These are phyloP conservation scores for Fusarium temperatum DNA, from an alignment of 2,329 filamentous ascomycete species.

Conservation along the genomic window DNA sequence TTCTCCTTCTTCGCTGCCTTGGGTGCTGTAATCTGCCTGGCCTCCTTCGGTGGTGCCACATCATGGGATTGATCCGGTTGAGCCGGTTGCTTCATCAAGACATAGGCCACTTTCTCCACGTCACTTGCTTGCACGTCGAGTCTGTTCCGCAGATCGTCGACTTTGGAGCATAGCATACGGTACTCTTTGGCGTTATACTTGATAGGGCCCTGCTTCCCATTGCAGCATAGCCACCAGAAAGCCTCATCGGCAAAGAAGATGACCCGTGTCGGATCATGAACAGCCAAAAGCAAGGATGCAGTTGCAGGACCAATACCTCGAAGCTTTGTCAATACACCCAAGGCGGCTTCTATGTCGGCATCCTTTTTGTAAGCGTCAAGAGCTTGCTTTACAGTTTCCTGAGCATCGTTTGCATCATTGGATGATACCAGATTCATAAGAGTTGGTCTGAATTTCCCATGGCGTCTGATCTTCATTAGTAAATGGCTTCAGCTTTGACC, in stretches of 20 bases:
- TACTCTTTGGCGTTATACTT: slow-evolving; percentile 80
- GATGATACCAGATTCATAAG: slow-evolving; percentile 69
- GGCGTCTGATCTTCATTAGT: slow-evolving; percentile 53
- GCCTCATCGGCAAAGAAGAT: slow-evolving; percentile 86
- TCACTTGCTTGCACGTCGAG: slow-evolving; percentile 67
- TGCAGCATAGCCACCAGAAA: slow-evolving; percentile 74
- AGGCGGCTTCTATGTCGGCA: slow-evolving; percentile 54
- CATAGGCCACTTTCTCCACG: slow-evolving; percentile 76
- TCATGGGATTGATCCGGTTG: slow-evolving; percentile 6
- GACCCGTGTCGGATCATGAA: slow-evolving; percentile 65
- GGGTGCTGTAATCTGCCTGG: slow-evolving; percentile 7
- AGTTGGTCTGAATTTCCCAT: slow-evolving; percentile 70
- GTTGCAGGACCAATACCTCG: slow-evolving; percentile 83
- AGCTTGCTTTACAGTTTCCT: slow-evolving; percentile 61
- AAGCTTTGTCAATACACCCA: slow-evolving; percentile 67
- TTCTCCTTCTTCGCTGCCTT: slow-evolving; percentile 5
- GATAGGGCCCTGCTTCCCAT: slow-evolving; percentile 61
- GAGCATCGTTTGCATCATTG: slow-evolving; percentile 62
- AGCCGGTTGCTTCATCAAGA: slow-evolving; percentile 62
- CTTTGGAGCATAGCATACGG: slow-evolving; percentile 57
- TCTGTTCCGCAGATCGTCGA: slow-evolving; percentile 55
- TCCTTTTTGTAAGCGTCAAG: slow-evolving; percentile 56
- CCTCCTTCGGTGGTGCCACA: slow-evolving; percentile 1
- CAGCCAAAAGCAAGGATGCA: slow-evolving; percentile 76
- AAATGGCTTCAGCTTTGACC: neutral